Evolutionary conservation across 2,329 filamentous ascomycete genomes (phyloP), one percentile per base, ranked within the genome.

Genomic region (Ophiostoma angusticollis): DNA sequence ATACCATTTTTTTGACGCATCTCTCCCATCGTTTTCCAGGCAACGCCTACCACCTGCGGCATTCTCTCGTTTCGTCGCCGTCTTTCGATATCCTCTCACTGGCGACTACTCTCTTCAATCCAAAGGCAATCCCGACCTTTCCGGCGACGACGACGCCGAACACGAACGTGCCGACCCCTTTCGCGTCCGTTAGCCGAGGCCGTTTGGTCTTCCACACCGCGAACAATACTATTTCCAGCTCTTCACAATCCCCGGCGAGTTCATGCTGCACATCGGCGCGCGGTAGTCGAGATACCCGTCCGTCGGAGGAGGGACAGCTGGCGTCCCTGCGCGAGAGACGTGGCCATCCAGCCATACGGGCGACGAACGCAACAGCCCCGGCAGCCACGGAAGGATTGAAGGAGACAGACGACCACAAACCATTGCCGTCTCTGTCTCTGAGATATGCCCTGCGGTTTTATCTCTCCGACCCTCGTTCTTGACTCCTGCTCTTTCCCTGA

Each of bases 391-490:
- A 14, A 14, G 27, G 13, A 11, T 13, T 22, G 16, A 16, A 32
- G 29, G 36, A 16, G 29, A 32, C 29, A 38, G 36, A 37, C 35
- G 28, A 31, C 24, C n/a, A n/a, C n/a, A n/a, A n/a, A n/a, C n/a
- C n/a, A n/a, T n/a, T n/a, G n/a, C n/a, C n/a, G 22, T 14, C 28
- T 18, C 9, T 17, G 17, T n/a, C 31, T 30, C 19, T 21, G 37
- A 33, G 41, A 36, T 33, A 43, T 43, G 41, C 33, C 36, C 41
- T 35, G 41, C 32, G 34, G 29, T 37, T 35, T 30, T 30, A 34
- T 32, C 40, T 35, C 30, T 22, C 21, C 22, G 27, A 32, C 22
- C 31, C 31, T 23, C 28, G 33, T 16, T 36, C 31, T 31, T 21
- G 30, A 35, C 27, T 22, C 29, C 31, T 17, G 22, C 27, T 25